These are phyloP conservation scores for Aquilaria sinensis DNA, from an alignment of 345 rosid genomes.

Conservation along the genomic window DNA sequence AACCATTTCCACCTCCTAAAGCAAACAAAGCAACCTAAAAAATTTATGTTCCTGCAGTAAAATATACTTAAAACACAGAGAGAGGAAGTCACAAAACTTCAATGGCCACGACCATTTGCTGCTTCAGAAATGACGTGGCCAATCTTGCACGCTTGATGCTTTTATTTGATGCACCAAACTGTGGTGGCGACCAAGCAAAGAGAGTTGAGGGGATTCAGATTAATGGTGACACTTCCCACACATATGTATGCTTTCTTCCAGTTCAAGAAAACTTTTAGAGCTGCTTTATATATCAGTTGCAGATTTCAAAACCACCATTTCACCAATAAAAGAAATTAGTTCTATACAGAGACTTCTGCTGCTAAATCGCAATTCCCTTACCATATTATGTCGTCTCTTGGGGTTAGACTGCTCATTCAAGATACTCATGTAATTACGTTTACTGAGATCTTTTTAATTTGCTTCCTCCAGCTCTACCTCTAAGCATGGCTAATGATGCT, in stretches of 20 bases:
- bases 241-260: constrained; percentile 27
- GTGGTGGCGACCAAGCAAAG: constrained; percentile 52
- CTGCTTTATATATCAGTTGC: not conserved
- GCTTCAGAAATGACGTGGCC: constrained; percentile 10
- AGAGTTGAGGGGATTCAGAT: constrained; percentile 8
- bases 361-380: not conserved
- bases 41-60: too few relatives aligned
- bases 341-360: not conserved
- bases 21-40: too few relatives aligned
- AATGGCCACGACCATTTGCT: too few relatives aligned
- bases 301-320: not conserved
- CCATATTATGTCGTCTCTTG: constrained; percentile 20
- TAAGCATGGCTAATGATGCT: constrained; percentile 14
- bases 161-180: constrained; percentile 26
- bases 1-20: too few relatives aligned
- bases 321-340: not conserved
- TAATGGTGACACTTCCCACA: too few relatives aligned
- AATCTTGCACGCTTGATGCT: constrained; percentile 22
- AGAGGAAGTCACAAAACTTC: too few relatives aligned
- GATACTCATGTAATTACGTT: constrained; percentile 24
- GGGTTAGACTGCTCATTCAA: constrained; percentile 22
- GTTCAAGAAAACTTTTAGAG: constrained; percentile 23
- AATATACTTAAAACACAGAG: too few relatives aligned
- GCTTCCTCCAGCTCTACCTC: constrained; percentile 4
- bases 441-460: constrained; percentile 9